These are phyloP conservation scores for Fusarium circinatum DNA, from an alignment of 2,329 filamentous ascomycete genomes.

Conservation along the genomic window DNA sequence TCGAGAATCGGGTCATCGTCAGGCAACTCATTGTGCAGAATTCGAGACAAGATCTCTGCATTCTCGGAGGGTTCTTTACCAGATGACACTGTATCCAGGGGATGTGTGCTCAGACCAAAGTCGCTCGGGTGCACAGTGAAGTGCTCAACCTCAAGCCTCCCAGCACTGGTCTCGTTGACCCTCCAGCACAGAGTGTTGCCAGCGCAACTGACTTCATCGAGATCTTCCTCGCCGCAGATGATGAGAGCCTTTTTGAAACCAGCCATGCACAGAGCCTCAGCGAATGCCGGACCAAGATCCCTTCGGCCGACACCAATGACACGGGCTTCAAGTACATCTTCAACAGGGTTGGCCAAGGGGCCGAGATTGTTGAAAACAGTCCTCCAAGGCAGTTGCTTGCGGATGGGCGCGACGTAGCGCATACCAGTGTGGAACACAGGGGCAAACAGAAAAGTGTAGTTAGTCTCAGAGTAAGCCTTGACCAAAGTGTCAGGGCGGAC, in stretches of 20 bases:
- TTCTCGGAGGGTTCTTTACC: constrained; percentile 90
- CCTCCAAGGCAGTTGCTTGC: constrained; percentile 88
- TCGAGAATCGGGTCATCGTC: constrained; percentile 86
- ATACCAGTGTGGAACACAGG: constrained; percentile 97
- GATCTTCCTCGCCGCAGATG: constrained; percentile 92
- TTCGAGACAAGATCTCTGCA: constrained; percentile 80
- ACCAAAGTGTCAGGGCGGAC: constrained; percentile 78
- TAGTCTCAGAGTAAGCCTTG: constrained; percentile 79
- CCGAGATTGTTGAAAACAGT: constrained; percentile 98
- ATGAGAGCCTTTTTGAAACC: constrained; percentile 87
- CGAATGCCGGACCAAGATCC: constrained; percentile 88
- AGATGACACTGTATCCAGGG: constrained; percentile 80
- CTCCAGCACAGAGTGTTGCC: constrained; percentile 91
- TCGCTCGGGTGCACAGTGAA: constrained; percentile 85
- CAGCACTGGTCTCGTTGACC: constrained; percentile 62
- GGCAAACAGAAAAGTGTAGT: constrained; percentile 96
- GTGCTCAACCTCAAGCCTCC: constrained; percentile 70
- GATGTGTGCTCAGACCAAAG: constrained; percentile 82
- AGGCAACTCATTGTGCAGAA: constrained; percentile 78
- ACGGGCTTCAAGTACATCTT: constrained; percentile 85
- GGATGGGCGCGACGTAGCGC: constrained; percentile 85
- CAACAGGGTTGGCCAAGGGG: constrained; percentile 89
- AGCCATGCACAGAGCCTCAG: constrained; percentile 80
- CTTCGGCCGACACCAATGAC: constrained; percentile 92
- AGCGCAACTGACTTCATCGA: constrained; percentile 95